These are phyloP conservation scores for Selaginella tamariscina DNA, from an alignment of 75 land plant genomes.

Conservation along the genomic window DNA sequence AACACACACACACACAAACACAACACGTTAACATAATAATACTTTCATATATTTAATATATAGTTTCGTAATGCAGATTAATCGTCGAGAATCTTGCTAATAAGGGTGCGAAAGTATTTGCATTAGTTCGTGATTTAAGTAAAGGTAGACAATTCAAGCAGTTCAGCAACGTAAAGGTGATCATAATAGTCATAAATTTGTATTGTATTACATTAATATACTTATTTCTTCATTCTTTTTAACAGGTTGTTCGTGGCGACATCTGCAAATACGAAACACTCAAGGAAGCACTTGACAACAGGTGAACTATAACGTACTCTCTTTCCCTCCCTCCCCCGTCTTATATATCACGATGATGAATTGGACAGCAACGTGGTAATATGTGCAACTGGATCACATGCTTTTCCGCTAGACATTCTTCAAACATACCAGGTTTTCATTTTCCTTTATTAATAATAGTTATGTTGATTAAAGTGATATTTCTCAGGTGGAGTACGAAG, in stretches of 20 bases:
- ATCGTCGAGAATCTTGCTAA: constrained; percentile 21
- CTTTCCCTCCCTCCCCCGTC: not conserved
- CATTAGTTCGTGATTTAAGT: constrained; percentile 21
- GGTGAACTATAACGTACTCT: constrained; percentile 15
- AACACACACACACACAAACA: not conserved
- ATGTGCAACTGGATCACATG: constrained; percentile 20
- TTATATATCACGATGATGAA: not conserved
- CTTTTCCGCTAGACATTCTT: constrained; percentile 19
- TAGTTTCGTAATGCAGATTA: constrained; percentile 15
- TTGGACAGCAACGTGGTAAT: constrained; percentile 25
- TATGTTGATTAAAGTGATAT: not conserved
- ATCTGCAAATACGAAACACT: constrained; percentile 25
- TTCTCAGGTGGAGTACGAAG: constrained; percentile 26
- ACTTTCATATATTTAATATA: not conserved
- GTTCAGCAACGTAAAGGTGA: constrained; percentile 18
- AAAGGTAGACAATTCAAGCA: constrained; percentile 18
- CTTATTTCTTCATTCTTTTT: not conserved
- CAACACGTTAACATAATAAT: not conserved
- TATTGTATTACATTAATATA: not conserved
- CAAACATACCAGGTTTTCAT: constrained; percentile 17
- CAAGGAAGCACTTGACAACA: constrained; percentile 20
- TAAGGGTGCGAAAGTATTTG: constrained; percentile 20
- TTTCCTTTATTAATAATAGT: not conserved
- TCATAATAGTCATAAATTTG: not conserved
- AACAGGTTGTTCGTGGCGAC: constrained; percentile 23